phyloP scores from a whole-genome alignment of 176 grass and related monocot genomes.

The Cenchrus americanus region DNA sequence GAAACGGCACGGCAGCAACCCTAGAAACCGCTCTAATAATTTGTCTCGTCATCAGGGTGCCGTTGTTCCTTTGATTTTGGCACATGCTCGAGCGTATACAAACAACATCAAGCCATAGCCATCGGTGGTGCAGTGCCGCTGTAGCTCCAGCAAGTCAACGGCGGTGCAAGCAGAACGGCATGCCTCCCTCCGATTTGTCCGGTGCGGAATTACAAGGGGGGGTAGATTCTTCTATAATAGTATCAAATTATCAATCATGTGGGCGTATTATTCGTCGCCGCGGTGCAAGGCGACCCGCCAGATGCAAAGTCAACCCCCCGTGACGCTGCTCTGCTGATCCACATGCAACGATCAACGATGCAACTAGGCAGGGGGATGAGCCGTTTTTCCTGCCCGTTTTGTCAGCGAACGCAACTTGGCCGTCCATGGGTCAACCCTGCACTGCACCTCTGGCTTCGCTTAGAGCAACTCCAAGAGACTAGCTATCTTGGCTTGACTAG shows the following conservation, averaged over 20 bases:
- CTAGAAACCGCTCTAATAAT: background rate
- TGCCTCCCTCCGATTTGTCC: background rate
- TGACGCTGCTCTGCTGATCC: background rate
- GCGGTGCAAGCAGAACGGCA: background rate
- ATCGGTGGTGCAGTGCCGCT: too few relatives aligned
- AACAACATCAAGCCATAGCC: background rate
- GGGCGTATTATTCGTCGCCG: constrained; percentile 30
- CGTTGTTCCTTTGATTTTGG: background rate
- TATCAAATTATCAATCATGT: constrained; percentile 1
- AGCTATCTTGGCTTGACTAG: too few relatives aligned
- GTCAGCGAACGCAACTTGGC: background rate
- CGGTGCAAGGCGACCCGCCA: background rate
- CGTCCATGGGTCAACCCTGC: constrained; percentile 35
- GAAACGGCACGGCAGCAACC: background rate
- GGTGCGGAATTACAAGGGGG: constrained; percentile 9
- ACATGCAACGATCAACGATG: constrained; percentile 16
- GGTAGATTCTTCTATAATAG: background rate
- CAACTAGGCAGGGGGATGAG: background rate
- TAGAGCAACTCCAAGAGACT: too few relatives aligned
- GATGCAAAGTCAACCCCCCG: constrained; percentile 36
- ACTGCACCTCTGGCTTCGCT: background rate
- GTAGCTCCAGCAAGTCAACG: background rate
- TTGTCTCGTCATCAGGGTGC: too few relatives aligned
- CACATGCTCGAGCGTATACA: background rate
- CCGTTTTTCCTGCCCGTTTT: background rate